Evolutionary conservation across 371 early-diverging fungal species (phyloP).

Genomic region (Smittium mucronatum): DNA sequence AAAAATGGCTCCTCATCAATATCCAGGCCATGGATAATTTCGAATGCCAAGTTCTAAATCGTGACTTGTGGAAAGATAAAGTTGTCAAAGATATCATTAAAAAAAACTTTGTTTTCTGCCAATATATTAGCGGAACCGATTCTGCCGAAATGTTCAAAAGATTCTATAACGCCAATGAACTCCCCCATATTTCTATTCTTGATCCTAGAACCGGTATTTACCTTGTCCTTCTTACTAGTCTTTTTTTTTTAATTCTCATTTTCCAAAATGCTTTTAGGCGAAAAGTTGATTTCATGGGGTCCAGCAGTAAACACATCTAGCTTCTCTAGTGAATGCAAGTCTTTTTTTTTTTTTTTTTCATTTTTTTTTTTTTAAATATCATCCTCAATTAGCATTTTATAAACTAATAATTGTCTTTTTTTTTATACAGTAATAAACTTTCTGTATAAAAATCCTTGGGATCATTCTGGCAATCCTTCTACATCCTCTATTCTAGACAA

Average conservation of each 20-base stretch:
- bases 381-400: too few species aligned
- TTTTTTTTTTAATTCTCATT: not conserved
- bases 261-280: not conserved
- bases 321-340: not conserved
- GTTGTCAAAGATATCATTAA: conserved; percentile 60
- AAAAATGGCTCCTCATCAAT: conserved; percentile 78
- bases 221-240: not conserved
- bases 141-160: conserved; percentile 60
- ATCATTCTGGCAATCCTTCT: not conserved
- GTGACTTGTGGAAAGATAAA: conserved; percentile 80
- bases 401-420: too few species aligned
- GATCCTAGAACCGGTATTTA: conserved; percentile 73
- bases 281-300: not conserved
- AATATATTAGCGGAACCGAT: conserved; percentile 46
- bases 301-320: not conserved
- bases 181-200: conserved; percentile 76
- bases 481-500: not conserved
- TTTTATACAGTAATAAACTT: not conserved
- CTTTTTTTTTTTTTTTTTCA: too few species aligned
- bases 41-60: conserved; percentile 72
- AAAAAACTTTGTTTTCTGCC: conserved; percentile 71
- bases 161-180: conserved; percentile 53
- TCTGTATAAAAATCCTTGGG: not conserved
- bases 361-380: too few species aligned
- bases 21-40: conserved; percentile 76